A percentile compares a stretch with the other conserved stretches of the same genome.
Evolutionary conservation across 768 basidiomycete genomes (phyloP).

Genomic region (Lentinula sp.): DNA sequence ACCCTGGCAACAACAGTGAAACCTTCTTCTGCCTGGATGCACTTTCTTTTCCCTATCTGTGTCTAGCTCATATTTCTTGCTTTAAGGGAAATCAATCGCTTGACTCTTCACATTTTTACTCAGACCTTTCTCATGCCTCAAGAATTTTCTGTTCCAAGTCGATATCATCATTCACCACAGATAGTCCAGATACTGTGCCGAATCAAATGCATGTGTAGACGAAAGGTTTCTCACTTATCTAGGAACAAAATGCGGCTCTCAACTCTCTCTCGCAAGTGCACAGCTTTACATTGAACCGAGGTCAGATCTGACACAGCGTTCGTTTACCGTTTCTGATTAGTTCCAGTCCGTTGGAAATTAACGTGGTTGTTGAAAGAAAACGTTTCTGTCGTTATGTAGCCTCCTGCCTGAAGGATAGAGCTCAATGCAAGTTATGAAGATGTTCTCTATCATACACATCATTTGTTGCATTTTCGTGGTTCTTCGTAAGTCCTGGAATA

Average conservation of each 20-base stretch:
- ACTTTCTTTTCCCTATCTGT: not conserved
- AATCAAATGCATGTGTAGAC: not conserved
- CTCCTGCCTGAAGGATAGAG: not conserved
- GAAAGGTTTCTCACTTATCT: not conserved
- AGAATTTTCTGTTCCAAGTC: not conserved
- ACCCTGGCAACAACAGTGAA: not conserved
- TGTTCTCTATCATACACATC: not conserved
- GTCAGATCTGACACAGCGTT: not conserved
- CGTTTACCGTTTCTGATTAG: not conserved
- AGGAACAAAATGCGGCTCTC: not conserved
- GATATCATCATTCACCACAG: not conserved
- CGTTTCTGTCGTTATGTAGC: not conserved
- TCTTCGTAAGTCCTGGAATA: not conserved
- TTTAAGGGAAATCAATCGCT: not conserved
- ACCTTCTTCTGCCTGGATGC: not conserved
- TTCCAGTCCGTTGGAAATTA: not conserved
- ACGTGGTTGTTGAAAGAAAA: not conserved
- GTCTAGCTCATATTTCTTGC: not conserved
- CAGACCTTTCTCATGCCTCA: not conserved
- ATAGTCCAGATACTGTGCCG: not conserved
- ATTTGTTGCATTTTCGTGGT: not conserved
- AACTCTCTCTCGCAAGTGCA: not conserved
- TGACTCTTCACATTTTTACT: not conserved
- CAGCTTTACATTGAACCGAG: not conserved
- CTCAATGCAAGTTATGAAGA: not conserved